A percentile compares a stretch with the other conserved stretches of the same genome.
phyloP scores from a whole-genome alignment of 441 rosid genomes.

The Lagerstroemia fauriei region DNA sequence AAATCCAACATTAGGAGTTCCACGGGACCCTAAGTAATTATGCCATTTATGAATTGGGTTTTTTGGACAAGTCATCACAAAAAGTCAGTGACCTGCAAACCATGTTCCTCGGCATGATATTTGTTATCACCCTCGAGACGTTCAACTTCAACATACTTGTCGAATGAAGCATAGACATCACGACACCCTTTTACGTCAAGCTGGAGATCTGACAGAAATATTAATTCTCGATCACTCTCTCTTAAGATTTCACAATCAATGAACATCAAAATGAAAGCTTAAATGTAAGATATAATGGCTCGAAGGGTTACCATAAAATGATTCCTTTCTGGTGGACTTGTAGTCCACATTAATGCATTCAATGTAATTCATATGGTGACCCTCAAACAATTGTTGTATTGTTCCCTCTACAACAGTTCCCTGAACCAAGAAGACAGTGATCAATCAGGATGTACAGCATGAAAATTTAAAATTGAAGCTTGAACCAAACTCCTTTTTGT shows the following conservation, averaged over 20 bases:
- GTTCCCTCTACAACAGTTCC: conserved; percentile 32
- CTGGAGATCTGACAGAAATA: not conserved
- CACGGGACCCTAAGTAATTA: not conserved
- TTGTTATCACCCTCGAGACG: conserved; percentile 95
- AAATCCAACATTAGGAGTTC: not conserved
- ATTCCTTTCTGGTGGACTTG: conserved; percentile 29
- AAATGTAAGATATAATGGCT: too few relatives aligned
- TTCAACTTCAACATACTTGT: conserved; percentile 95
- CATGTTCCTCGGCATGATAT: conserved; percentile 86
- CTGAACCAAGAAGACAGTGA: conserved; percentile 8
- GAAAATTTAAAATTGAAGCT: not conserved
- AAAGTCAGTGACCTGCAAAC: conserved; percentile 68
- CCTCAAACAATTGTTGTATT: conserved; percentile 28
- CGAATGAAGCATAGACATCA: conserved; percentile 93
- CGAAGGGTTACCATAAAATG: conserved; percentile 17
- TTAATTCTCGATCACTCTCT: not conserved
- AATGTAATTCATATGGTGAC: conserved; percentile 29
- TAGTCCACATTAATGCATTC: conserved; percentile 26
- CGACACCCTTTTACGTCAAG: conserved; percentile 64
- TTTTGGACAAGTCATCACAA: not conserved
- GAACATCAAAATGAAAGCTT: not conserved
- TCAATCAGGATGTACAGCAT: not conserved
- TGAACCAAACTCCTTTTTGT: not conserved
- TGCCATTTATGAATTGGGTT: not conserved
- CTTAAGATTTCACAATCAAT: not conserved